Conservation (phyloP, 1,284 basidiomycete species). For the Ceratobasidium sp. region DNA sequence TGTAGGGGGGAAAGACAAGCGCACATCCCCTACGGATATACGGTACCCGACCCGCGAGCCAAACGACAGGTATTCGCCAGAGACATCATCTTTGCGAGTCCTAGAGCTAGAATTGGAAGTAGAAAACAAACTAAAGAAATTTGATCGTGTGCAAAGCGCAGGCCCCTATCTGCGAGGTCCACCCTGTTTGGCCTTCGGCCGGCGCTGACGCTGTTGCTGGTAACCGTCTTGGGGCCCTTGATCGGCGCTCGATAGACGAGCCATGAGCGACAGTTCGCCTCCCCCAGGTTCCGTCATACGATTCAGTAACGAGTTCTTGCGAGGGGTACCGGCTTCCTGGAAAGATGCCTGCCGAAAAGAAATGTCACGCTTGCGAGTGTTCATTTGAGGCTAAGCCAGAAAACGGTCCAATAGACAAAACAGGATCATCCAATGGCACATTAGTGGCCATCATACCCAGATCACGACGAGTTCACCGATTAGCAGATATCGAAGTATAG, state of each 20-base stretch:
- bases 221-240: not conserved
- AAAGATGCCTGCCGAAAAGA: constrained; percentile 17
- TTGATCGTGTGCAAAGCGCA: not conserved
- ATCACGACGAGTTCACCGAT: not conserved
- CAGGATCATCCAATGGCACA: not conserved
- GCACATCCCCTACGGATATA: not conserved
- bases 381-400: constrained; percentile 6
- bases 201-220: constrained; percentile 4
- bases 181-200: constrained; percentile 3
- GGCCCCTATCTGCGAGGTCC: not conserved
- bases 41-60: constrained; percentile 15
- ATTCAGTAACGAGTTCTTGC: constrained; percentile 21
- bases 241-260: constrained; percentile 7
- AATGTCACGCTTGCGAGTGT: not conserved
- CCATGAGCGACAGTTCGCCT: constrained; percentile 1
- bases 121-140: not conserved
- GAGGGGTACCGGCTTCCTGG: not conserved
- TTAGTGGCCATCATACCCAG: not conserved
- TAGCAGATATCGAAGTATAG: not conserved
- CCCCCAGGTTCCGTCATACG: constrained; percentile 31
- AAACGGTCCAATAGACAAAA: not conserved
- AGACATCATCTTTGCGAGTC: constrained; percentile 8
- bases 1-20: not conserved
- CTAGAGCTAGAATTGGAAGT: constrained; percentile 12
- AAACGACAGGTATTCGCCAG: not conserved